Percentiles rank a stretch among this genome's conserved stretches.
Evolutionary conservation across 2,329 filamentous ascomycete genomes (phyloP).

Genomic region (Fusarium nurragi): DNA sequence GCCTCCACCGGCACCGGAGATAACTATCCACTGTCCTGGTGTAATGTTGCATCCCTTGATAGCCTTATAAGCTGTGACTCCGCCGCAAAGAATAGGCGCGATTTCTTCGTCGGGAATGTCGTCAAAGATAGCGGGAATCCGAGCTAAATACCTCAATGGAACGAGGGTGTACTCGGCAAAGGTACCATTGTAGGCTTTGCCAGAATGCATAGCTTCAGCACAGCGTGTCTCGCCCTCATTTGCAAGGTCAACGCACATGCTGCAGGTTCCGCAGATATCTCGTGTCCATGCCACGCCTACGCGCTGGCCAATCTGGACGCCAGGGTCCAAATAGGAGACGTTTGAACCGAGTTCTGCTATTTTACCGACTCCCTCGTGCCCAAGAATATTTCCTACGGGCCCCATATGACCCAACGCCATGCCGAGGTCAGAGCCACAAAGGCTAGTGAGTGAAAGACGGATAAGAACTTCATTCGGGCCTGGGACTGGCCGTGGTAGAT

Average conservation of each 20-base stretch:
- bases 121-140: constrained; percentile 32
- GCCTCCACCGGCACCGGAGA: constrained; percentile 53
- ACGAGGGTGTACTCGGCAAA: constrained; percentile 53
- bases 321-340: constrained; percentile 38
- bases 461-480: constrained; percentile 47
- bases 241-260: constrained; percentile 44
- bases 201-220: constrained; percentile 46
- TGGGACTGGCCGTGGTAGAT: constrained; percentile 14
- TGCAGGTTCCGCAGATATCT: constrained; percentile 50
- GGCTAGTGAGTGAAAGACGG: constrained; percentile 48
- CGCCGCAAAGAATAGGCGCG: constrained; percentile 55
- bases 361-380: constrained; percentile 57
- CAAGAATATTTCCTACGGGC: constrained; percentile 48
- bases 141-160: constrained; percentile 48
- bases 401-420: constrained; percentile 53
- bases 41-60: constrained; percentile 47
- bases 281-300: constrained; percentile 54
- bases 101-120: constrained; percentile 49
- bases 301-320: constrained; percentile 46
- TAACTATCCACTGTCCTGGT: constrained; percentile 50
- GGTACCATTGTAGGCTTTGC: constrained; percentile 48
- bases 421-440: constrained; percentile 53
- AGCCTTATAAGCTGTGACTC: constrained; percentile 56
- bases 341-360: constrained; percentile 51
- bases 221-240: constrained; percentile 51